phyloP scores from a whole-genome alignment of 192 early-diverging fungal genomes.

The Allomyces javanicus region DNA sequence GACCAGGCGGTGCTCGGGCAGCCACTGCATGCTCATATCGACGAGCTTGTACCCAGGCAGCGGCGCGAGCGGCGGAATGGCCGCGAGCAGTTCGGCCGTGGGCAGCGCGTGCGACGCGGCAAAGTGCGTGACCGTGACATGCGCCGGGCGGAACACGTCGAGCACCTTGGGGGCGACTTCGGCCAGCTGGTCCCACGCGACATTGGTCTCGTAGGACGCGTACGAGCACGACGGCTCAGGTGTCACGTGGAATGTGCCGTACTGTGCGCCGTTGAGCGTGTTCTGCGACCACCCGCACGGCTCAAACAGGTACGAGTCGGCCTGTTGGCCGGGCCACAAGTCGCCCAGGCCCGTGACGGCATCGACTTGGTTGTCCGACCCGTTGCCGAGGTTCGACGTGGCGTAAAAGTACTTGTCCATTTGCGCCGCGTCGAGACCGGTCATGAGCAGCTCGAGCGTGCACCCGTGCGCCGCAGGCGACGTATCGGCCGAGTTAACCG shows the following conservation, averaged over 20 bases:
- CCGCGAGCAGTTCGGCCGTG: background rate
- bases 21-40: background rate
- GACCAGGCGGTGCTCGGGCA: background rate
- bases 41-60: background rate
- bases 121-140: slow-evolving; percentile 63
- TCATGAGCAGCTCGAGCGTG: slow-evolving; percentile 95
- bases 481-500: background rate
- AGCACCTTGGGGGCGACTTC: slow-evolving; percentile 52
- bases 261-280: slow-evolving; percentile 71
- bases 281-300: slow-evolving; percentile 96
- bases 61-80: background rate
- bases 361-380: slow-evolving; percentile 20
- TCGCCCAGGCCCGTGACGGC: slow-evolving; percentile 53
- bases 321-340: slow-evolving; percentile 58
- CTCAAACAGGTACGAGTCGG: slow-evolving; percentile 82
- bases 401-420: slow-evolving; percentile 57
- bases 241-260: slow-evolving; percentile 89
- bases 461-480: background rate
- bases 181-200: slow-evolving; percentile 40
- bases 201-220: slow-evolving; percentile 93
- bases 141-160: slow-evolving; percentile 58
- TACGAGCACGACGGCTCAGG: slow-evolving; percentile 96
- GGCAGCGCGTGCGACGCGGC: background rate
- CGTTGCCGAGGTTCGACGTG: slow-evolving; percentile 17
- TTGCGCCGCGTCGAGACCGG: slow-evolving; percentile 54